Base-by-base conservation (phyloP, 2,329 filamentous ascomycete genomes). In the Aspergillus terreus region DNA sequence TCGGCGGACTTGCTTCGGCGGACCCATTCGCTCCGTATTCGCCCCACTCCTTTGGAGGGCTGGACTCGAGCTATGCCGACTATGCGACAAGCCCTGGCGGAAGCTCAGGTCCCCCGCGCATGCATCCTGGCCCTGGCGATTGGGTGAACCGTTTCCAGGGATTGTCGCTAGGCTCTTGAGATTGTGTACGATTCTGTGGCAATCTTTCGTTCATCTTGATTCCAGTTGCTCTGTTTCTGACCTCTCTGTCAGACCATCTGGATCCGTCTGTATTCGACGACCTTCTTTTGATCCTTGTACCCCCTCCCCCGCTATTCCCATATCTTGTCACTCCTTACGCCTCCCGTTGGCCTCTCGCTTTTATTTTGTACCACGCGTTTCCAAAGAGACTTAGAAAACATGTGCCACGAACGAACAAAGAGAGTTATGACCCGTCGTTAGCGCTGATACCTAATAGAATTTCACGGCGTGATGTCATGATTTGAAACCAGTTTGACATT, bases 131-230 rank as follows among this genome's bases (percentile, higher is more conserved):
- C 21, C 71, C 63, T 14, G 69, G 77, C 44, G 84, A 87, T 46
- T 88, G 86, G 85, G 72, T 79, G 23, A 74, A 75, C 48, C 71
- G 78, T 5, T 89, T 90, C 66, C 86, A 90, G 66, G 82, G 86
- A 9, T 73, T 91, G 15, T 91, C 87, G 2, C 78, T 91, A 56
- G 87, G 87, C 63, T 81, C 82, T 58, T 77, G 57, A 69, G 10
- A 23, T 46, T 47, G n/a, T 35, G 3, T 44, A 41, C 21, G 14
- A 3, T 23, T 38, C 15, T n/a, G 4, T 7, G 35, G 14, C 6
- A 11, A 30, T 44, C 25, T 44, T 36, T 25, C 14, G 10, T 38
- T 19, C 32, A 27, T 38, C 15, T 38, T 36, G n/a, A 36, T 41
- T 23, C 23, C 23, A 23, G 23, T 23, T 23, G 23, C 23, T 33